A percentile compares a stretch with the other conserved stretches of the same genome.
phyloP scores from a whole-genome alignment of 2,329 filamentous ascomycete species.

The Nemania abortiva region DNA sequence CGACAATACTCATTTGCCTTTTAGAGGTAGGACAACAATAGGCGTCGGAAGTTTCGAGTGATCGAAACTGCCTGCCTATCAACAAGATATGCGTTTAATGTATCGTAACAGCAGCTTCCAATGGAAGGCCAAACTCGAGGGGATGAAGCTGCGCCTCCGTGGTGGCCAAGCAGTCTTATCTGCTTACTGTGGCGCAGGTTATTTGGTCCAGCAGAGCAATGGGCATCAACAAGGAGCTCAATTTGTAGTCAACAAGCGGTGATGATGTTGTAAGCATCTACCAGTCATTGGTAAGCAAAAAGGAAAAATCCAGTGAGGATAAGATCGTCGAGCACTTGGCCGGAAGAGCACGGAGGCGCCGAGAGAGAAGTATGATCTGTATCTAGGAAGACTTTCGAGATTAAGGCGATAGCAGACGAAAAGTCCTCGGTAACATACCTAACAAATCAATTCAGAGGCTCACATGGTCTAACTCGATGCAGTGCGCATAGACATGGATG shows the following conservation, averaged over 20 bases:
- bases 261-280: constrained; percentile 16
- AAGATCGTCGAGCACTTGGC: constrained; percentile 30
- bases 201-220: constrained; percentile 25
- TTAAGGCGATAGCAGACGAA: constrained; percentile 26
- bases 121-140: neutral
- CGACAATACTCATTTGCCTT: constrained; percentile 11
- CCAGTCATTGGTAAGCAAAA: constrained; percentile 22
- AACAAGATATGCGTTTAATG: constrained; percentile 8
- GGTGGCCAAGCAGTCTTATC: constrained; percentile 19
- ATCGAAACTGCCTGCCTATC: neutral
- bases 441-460: constrained; percentile 26
- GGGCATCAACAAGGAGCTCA: constrained; percentile 26
- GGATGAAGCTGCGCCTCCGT: constrained; percentile 23
- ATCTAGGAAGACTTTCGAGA: constrained; percentile 4
- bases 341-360: constrained; percentile 26
- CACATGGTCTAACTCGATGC: constrained; percentile 38
- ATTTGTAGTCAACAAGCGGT: constrained; percentile 22
- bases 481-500: constrained; percentile 40
- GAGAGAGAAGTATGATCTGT: constrained; percentile 20
- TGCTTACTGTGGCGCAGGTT: constrained; percentile 22
- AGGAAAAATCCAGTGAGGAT: constrained; percentile 9
- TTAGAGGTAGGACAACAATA: neutral
- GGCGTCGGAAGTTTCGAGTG: constrained; percentile 1
- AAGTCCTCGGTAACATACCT: constrained; percentile 32
- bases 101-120: constrained; percentile 6